These are phyloP conservation scores for Pleodorina starrii DNA, from an alignment of 139 green algal species.

Conservation along the genomic window DNA sequence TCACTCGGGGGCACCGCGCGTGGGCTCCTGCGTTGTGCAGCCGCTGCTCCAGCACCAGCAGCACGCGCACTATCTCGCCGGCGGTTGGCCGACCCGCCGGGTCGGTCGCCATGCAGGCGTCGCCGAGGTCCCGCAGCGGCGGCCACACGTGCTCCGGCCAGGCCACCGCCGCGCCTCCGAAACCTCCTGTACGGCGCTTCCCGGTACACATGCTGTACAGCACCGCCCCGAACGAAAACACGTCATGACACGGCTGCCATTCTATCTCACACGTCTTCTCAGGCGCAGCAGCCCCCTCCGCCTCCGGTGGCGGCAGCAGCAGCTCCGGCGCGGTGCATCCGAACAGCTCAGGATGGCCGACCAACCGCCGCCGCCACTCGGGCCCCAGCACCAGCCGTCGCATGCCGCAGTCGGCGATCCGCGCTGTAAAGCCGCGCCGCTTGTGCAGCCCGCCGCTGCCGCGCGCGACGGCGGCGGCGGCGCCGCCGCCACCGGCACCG, in stretches of 20 bases:
- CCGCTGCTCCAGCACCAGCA: constrained; percentile 27
- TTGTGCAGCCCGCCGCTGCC: neutral
- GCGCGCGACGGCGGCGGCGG: too few species aligned
- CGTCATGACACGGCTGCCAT: neutral
- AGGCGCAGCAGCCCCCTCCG: neutral
- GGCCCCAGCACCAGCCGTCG: constrained; percentile 29
- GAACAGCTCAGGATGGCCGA: neutral
- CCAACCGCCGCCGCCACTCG: neutral
- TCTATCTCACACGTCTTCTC: neutral
- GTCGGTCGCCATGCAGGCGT: constrained; percentile 4
- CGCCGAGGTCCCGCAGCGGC: neutral
- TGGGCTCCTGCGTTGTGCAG: neutral
- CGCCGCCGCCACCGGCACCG: neutral
- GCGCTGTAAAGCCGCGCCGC: neutral
- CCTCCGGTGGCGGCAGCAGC: neutral
- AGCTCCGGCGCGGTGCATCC: constrained; percentile 29
- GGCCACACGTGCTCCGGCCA: constrained; percentile 16
- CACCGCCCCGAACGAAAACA: constrained; percentile 24
- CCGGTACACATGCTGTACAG: constrained; percentile 27
- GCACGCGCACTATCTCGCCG: neutral
- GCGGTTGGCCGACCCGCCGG: neutral
- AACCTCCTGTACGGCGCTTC: neutral
- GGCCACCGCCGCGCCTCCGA: neutral
- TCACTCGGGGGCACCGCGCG: neutral
- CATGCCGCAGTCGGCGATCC: constrained; percentile 24